These are phyloP conservation scores for Cyclotella atomus DNA, from an alignment of 108 stramenopile genomes.

Conservation along the genomic window DNA sequence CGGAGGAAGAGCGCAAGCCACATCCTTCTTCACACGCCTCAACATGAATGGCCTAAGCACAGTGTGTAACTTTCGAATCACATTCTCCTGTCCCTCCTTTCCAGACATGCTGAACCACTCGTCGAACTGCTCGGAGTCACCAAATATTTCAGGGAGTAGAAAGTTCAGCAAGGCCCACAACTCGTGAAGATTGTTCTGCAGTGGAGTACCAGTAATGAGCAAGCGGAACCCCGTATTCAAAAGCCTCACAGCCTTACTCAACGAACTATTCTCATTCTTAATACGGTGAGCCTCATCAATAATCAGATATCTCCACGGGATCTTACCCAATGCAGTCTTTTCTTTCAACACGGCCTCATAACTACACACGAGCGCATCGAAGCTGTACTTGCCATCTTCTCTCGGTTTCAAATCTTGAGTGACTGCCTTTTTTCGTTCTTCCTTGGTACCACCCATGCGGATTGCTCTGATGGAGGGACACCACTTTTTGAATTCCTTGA, in stretches of 20 bases:
- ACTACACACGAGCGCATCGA: slow-evolving; percentile 96
- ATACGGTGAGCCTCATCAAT: slow-evolving; percentile 99
- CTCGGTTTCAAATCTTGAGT: slow-evolving; percentile 64
- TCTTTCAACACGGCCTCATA: slow-evolving; percentile 97
- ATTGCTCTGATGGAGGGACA: slow-evolving; percentile 90
- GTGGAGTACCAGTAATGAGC: slow-evolving; percentile 94
- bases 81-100: slow-evolving; percentile 87
- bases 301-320: slow-evolving; percentile 84
- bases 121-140: slow-evolving; percentile 95
- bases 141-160: slow-evolving; percentile 96
- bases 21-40: slow-evolving; percentile 97
- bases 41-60: slow-evolving; percentile 98
- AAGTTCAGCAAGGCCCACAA: slow-evolving; percentile 96
- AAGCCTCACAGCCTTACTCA: slow-evolving; percentile 78
- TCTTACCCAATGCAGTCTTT: slow-evolving; percentile 75
- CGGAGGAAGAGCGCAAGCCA: slow-evolving; percentile 93
- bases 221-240: slow-evolving; percentile 85
- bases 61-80: slow-evolving; percentile 96
- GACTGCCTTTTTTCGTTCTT: slow-evolving; percentile 80
- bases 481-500: slow-evolving; percentile 94
- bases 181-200: slow-evolving; percentile 95
- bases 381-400: slow-evolving; percentile 69
- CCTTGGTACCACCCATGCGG: slow-evolving; percentile 93
- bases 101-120: slow-evolving; percentile 83
- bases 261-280: slow-evolving; percentile 96